These are phyloP conservation scores for Verruconis gallopava DNA, from an alignment of 2,329 filamentous ascomycete genomes.

Conservation along the genomic window DNA sequence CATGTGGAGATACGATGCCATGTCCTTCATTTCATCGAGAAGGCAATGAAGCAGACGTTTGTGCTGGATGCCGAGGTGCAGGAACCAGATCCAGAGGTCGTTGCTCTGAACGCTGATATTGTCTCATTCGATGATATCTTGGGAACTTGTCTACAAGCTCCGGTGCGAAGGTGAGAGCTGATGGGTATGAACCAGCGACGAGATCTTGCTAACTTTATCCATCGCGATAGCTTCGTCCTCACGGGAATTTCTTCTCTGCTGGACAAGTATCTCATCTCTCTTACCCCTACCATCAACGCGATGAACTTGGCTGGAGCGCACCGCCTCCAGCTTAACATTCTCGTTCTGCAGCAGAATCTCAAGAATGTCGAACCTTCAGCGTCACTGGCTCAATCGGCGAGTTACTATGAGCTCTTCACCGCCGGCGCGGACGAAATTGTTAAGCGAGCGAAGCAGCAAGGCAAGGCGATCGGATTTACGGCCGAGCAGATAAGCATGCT, in stretches of 20 bases:
- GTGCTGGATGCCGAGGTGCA: constrained; percentile 57
- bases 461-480: constrained; percentile 20
- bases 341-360: constrained; percentile 91
- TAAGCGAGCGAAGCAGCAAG: constrained; percentile 41
- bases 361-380: constrained; percentile 76
- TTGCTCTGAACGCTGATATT: constrained; percentile 73
- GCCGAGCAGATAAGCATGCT: constrained; percentile 29
- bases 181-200: too few species aligned
- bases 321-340: constrained; percentile 85
- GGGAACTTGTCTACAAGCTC: constrained; percentile 54
- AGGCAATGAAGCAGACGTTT: constrained; percentile 33
- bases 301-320: constrained; percentile 77
- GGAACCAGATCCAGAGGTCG: constrained; percentile 65
- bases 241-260: constrained; percentile 65
- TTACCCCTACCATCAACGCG: constrained; percentile 55
- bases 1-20: constrained; percentile 83
- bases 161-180: constrained; percentile 44
- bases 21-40: constrained; percentile 64
- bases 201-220: neutral
- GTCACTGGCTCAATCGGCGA: constrained; percentile 47
- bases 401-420: constrained; percentile 58
- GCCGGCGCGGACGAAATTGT: constrained; percentile 53
- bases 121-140: constrained; percentile 80
- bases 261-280: constrained; percentile 64
- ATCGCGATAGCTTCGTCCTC: constrained; percentile 53